Conservation (phyloP, 208 protist species). For the Eutreptiella sp. region DNA sequence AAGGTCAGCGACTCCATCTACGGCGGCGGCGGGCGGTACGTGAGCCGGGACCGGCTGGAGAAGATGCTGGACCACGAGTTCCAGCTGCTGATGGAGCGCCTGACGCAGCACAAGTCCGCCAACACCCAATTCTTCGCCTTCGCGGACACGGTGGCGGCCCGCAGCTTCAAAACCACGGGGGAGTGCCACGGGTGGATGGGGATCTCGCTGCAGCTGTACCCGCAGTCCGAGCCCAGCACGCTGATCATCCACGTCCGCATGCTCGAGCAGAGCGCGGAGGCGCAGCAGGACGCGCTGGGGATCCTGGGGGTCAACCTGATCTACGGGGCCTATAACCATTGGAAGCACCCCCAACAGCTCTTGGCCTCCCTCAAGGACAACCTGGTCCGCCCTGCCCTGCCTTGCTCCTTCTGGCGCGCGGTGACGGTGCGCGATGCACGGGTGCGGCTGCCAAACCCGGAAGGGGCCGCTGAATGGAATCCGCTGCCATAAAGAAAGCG, state of each 20-base stretch:
- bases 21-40: background rate
- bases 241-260: constrained; percentile 5
- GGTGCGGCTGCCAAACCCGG: too few species aligned
- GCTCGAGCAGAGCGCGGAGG: background rate
- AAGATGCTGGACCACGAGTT: background rate
- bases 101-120: background rate
- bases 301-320: constrained; percentile 9
- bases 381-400: too few species aligned
- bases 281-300: background rate
- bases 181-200: constrained; percentile 13
- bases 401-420: too few species aligned
- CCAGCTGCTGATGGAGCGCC: background rate
- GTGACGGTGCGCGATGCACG: too few species aligned
- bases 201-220: background rate
- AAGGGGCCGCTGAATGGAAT: too few species aligned
- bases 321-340: background rate
- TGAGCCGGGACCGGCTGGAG: background rate
- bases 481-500: too few species aligned
- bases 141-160: constrained; percentile 1
- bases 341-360: background rate
- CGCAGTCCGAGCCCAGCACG: background rate
- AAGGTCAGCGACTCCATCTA: constrained; percentile 5
- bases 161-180: background rate
- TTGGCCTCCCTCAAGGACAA: background rate
- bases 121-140: constrained; percentile 7